Conservation (phyloP, 805 yeast genomes). For the Saturnispora mendoncae region DNA sequence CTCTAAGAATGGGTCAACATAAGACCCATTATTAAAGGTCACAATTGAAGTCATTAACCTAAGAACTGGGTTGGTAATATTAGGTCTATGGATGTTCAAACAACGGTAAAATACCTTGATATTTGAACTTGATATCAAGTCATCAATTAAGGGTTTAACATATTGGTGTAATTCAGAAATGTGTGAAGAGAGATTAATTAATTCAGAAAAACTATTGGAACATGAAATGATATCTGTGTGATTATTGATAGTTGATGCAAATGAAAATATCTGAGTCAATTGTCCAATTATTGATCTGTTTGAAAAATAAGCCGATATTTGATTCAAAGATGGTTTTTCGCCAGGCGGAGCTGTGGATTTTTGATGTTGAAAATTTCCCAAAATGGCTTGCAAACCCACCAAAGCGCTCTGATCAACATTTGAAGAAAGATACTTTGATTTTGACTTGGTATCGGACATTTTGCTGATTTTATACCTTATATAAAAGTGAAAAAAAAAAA, state of each 20-base stretch:
- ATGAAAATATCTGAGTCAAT: constrained; percentile 35
- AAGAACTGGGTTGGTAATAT: constrained; percentile 54
- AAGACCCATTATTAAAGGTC: constrained; percentile 38
- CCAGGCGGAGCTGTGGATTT: not conserved
- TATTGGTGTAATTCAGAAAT: constrained; percentile 16
- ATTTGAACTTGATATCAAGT: constrained; percentile 45
- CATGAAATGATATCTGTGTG: constrained; percentile 40
- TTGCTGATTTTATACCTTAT: not conserved
- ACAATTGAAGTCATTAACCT: constrained; percentile 46
- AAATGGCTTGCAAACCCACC: constrained; percentile 15
- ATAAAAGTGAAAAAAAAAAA: not conserved
- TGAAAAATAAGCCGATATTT: constrained; percentile 26
- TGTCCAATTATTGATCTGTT: constrained; percentile 24
- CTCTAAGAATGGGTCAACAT: constrained; percentile 50
- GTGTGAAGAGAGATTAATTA: constrained; percentile 24
- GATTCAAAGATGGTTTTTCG: constrained; percentile 5
- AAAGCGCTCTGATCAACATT: constrained; percentile 1
- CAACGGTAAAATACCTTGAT: constrained; percentile 61
- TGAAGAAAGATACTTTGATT: constrained; percentile 3
- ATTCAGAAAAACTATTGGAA: constrained; percentile 34
- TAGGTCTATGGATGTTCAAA: constrained; percentile 47
- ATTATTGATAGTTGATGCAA: constrained; percentile 40
- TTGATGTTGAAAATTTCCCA: constrained; percentile 14
- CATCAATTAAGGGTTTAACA: constrained; percentile 37
- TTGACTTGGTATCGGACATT: constrained; percentile 5